Conservation (phyloP, 1,284 basidiomycete genomes). For the Moesziomyces aphidis region DNA sequence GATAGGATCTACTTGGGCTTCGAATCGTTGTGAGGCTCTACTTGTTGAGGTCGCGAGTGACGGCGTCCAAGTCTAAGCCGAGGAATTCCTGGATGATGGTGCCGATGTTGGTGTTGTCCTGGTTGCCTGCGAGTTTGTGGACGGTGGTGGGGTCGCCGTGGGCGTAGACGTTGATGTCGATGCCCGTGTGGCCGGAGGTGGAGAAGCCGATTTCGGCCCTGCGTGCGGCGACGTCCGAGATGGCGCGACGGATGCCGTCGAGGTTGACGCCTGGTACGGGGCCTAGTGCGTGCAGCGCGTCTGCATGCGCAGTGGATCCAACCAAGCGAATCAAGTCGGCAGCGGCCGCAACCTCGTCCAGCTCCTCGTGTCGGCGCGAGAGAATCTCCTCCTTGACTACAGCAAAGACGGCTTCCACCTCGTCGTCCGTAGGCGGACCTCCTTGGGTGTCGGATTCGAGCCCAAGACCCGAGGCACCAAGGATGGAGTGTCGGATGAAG, state of each 20-base stretch:
- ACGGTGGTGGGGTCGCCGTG: conserved; percentile 50
- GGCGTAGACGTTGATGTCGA: conserved; percentile 69
- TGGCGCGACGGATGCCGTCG: conserved; percentile 36
- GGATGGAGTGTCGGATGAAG: conserved; percentile 41
- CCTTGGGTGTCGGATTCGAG: conserved; percentile 22
- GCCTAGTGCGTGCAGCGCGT: not conserved
- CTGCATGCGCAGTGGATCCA: conserved; percentile 3
- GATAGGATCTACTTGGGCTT: too few relatives aligned
- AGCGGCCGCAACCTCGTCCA: conserved; percentile 1
- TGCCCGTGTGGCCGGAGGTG: conserved; percentile 69
- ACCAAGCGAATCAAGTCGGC: not conserved
- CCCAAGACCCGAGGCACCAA: conserved; percentile 39
- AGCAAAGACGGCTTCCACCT: conserved; percentile 58
- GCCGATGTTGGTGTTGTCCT: conserved; percentile 68
- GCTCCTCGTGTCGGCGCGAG: conserved; percentile 2
- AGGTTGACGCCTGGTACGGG: conserved; percentile 42
- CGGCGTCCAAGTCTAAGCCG: conserved; percentile 53
- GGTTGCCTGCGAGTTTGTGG: conserved; percentile 63
- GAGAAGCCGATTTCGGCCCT: conserved; percentile 69
- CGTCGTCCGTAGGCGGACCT: conserved; percentile 44
- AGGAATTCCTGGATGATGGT: conserved; percentile 52
- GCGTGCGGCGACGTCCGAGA: conserved; percentile 51
- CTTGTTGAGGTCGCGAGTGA: conserved; percentile 46
- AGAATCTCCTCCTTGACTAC: conserved; percentile 34
- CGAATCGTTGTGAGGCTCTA: not conserved